These are phyloP conservation scores for Inonotus hispidus DNA, from an alignment of 1,284 basidiomycete genomes.

Conservation along the genomic window DNA sequence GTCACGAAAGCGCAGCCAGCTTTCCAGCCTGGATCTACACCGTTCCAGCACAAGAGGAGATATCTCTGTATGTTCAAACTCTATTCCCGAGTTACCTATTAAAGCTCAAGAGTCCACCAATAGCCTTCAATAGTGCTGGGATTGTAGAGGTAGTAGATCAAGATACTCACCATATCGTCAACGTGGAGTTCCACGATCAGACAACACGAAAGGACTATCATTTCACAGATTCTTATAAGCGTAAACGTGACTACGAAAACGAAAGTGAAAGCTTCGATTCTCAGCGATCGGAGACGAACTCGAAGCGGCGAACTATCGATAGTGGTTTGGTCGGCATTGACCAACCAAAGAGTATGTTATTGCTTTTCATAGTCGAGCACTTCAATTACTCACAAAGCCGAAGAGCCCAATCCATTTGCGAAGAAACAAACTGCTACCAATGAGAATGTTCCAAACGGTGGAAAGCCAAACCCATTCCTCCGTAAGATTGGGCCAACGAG, in stretches of 20 bases:
- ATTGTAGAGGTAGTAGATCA: constrained; percentile 90
- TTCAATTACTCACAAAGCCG: not conserved
- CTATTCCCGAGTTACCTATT: not conserved
- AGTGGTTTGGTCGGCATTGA: not conserved
- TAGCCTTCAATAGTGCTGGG: constrained; percentile 91
- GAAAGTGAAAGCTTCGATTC: constrained; percentile 38
- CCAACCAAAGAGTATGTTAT: not conserved
- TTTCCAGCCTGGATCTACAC: constrained; percentile 92
- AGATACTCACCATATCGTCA: constrained; percentile 88
- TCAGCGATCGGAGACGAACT: constrained; percentile 29
- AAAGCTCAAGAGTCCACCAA: not conserved
- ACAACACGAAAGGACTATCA: constrained; percentile 78
- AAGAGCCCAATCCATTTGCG: constrained; percentile 77
- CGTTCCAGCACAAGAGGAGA: constrained; percentile 79
- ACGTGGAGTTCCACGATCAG: constrained; percentile 92
- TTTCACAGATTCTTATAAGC: constrained; percentile 78
- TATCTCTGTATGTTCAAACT: constrained; percentile 66
- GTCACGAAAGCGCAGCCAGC: constrained; percentile 86
- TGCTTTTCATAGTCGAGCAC: not conserved
- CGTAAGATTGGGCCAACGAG: constrained; percentile 46
- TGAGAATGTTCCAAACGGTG: not conserved
- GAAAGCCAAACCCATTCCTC: constrained; percentile 63
- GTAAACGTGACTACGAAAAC: constrained; percentile 59
- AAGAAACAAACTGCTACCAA: constrained; percentile 47
- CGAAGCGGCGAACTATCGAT: constrained; percentile 37